These are phyloP conservation scores for Vanilla planifolia DNA, from an alignment of 106 monocot genomes.

Conservation along the genomic window DNA sequence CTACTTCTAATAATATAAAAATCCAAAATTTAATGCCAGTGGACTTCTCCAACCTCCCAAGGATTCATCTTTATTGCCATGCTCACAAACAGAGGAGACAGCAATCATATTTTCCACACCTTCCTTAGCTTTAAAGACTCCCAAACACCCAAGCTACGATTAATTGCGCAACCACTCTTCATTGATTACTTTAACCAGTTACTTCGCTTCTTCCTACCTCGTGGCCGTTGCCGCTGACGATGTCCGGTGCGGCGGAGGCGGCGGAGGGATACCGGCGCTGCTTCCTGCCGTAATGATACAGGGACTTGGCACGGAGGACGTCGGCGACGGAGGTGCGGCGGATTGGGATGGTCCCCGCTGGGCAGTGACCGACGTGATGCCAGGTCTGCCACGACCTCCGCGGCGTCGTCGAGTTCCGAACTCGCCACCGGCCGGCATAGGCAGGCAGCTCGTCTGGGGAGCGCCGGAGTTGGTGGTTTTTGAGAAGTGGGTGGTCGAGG, in stretches of 20 bases:
- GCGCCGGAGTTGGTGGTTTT: conserved; percentile 59
- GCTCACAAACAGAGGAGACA: background rate
- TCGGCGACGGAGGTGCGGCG: conserved; percentile 63
- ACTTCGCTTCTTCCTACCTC: conserved; percentile 37
- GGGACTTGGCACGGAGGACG: conserved; percentile 70
- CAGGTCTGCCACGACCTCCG: conserved; percentile 65
- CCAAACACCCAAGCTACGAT: background rate
- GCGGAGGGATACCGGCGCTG: background rate
- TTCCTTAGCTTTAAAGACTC: background rate
- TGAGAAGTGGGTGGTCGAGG: conserved; percentile 80
- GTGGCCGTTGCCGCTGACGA: conserved; percentile 91
- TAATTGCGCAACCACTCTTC: background rate
- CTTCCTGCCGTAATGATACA: conserved; percentile 86
- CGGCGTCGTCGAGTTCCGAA: conserved; percentile 26
- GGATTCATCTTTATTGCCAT: conserved; percentile 1
- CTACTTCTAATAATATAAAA: too few relatives aligned
- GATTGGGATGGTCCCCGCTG: conserved; percentile 65
- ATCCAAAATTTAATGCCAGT: conserved; percentile 4
- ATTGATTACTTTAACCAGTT: too few relatives aligned
- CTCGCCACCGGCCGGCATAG: conserved; percentile 4
- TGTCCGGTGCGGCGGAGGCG: conserved; percentile 34
- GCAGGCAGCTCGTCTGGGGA: conserved; percentile 45
- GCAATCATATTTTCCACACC: conserved; percentile 5
- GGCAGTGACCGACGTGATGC: conserved; percentile 82
- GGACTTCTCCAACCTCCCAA: background rate